Percentiles rank a stretch among this genome's conserved stretches.
These are phyloP conservation scores for Terfezia boudieri DNA, from an alignment of 495 filamentous ascomycete species.

Conservation along the genomic window DNA sequence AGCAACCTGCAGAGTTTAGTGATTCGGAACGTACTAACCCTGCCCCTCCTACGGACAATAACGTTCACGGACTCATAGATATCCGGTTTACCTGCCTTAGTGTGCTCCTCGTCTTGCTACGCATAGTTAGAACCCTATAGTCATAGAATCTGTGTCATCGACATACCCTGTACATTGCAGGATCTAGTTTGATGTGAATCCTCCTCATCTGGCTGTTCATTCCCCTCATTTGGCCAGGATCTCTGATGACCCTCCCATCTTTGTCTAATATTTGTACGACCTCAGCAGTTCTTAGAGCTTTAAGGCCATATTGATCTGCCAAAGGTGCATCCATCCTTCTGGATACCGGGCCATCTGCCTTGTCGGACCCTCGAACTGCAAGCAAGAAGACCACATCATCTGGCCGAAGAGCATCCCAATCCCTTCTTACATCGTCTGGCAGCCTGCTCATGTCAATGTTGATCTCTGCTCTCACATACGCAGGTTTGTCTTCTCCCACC, in stretches of 20 bases:
- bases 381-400: constrained; percentile 84
- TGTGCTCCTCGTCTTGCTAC: constrained; percentile 40
- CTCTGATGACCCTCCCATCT: constrained; percentile 51
- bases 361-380: constrained; percentile 38
- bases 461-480: constrained; percentile 68
- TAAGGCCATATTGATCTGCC: constrained; percentile 39
- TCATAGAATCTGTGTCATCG: background rate
- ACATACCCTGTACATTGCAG: constrained; percentile 42
- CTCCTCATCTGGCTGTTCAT: constrained; percentile 32
- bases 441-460: constrained; percentile 65
- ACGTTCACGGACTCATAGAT: constrained; percentile 76
- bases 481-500: constrained; percentile 70
- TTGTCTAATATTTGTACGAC: constrained; percentile 77
- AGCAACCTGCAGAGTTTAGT: background rate
- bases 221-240: constrained; percentile 26
- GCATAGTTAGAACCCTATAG: constrained; percentile 3
- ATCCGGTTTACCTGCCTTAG: constrained; percentile 41
- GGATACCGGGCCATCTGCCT: constrained; percentile 25
- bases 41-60: constrained; percentile 56
- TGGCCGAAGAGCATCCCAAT: constrained; percentile 76
- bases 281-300: constrained; percentile 58
- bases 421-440: constrained; percentile 46
- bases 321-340: constrained; percentile 25
- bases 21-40: constrained; percentile 17
- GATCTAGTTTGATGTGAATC: constrained; percentile 63